Percentiles rank a stretch among this genome's conserved stretches.
These are phyloP conservation scores for Brassica juncea DNA, from an alignment of 345 rosid genomes.

Conservation along the genomic window DNA sequence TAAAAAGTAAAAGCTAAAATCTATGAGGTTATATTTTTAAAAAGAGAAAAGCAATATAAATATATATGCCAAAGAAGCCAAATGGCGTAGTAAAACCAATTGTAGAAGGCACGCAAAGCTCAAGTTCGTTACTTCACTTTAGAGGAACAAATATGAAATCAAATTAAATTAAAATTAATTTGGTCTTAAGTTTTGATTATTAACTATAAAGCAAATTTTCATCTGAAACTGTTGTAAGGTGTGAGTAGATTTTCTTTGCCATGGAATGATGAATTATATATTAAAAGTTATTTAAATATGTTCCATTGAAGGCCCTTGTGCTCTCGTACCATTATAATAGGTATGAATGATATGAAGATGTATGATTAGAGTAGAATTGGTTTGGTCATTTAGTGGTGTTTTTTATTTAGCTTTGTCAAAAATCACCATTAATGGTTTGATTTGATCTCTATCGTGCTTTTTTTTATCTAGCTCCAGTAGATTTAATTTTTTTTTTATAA, in stretches of 20 bases:
- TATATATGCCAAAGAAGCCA: not conserved
- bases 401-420: too few species aligned
- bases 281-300: too few species aligned
- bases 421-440: too few species aligned
- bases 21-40: not conserved
- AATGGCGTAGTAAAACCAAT: constrained; percentile 1
- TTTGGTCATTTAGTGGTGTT: too few species aligned
- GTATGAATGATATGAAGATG: too few species aligned
- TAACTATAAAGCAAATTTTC: not conserved
- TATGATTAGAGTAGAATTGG: too few species aligned
- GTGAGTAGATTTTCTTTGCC: not conserved
- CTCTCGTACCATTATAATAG: too few species aligned
- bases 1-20: not conserved
- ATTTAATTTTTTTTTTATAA: too few species aligned
- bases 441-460: too few species aligned
- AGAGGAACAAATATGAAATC: constrained; percentile 13
- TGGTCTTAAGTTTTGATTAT: not conserved
- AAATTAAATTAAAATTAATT: not conserved
- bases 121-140: constrained; percentile 25
- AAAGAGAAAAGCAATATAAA: not conserved
- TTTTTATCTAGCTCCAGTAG: too few species aligned
- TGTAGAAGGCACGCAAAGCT: constrained; percentile 25
- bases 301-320: too few species aligned
- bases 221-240: not conserved
- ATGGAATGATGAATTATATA: not conserved